A percentile compares a stretch with the other conserved stretches of the same genome.
Evolutionary conservation across 768 basidiomycete species (phyloP).

Genomic region (Boletus tomentosulus): DNA sequence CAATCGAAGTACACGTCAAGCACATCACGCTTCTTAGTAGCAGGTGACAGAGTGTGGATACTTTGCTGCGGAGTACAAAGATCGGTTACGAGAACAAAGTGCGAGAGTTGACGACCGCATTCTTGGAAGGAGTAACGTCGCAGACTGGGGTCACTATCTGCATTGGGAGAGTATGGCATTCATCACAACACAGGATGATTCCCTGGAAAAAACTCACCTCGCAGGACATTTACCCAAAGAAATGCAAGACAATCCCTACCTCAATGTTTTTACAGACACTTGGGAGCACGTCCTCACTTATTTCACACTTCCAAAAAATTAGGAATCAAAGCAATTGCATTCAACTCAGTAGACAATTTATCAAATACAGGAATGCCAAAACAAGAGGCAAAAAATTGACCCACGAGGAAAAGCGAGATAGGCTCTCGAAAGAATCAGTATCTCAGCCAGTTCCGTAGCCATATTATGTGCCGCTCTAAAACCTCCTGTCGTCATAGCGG

Average conservation of each 20-base stretch:
- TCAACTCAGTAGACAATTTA: conserved; percentile 15
- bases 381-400: conserved; percentile 1
- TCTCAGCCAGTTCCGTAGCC: not conserved
- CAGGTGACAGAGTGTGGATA: not conserved
- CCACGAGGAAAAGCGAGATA: not conserved
- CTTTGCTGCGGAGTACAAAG: not conserved
- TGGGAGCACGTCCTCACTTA: too few relatives aligned
- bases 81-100: too few relatives aligned
- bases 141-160: too few relatives aligned
- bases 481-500: conserved; percentile 42
- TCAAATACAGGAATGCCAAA: conserved; percentile 16
- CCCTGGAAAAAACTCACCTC: too few relatives aligned
- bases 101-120: not conserved
- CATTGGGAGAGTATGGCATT: too few relatives aligned
- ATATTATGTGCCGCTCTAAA: conserved; percentile 23
- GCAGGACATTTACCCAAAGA: too few relatives aligned
- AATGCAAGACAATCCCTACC: too few relatives aligned
- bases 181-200: too few relatives aligned
- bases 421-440: not conserved
- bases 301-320: not conserved
- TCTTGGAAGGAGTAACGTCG: not conserved
- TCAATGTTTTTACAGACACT: too few relatives aligned
- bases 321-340: conserved; percentile 13
- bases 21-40: not conserved
- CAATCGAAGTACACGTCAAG: not conserved